Base-by-base conservation (phyloP, 768 basidiomycete genomes). In the Boletus rubroflammeus region DNA sequence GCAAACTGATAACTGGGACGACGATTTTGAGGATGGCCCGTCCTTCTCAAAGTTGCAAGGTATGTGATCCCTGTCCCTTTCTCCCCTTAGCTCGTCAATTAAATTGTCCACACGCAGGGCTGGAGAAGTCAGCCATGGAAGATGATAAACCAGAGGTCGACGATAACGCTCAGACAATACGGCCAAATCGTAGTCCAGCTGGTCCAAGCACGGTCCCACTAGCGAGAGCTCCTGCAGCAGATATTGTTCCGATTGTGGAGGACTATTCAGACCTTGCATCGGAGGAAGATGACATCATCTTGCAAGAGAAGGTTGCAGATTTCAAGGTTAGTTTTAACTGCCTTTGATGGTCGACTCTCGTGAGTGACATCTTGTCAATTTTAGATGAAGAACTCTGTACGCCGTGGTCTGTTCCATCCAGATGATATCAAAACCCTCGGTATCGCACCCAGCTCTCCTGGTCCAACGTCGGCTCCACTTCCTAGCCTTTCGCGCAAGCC, bases 1-100 rank as follows among this genome's bases (percentile, higher is more conserved):
- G 59, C 89, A 91, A 67, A 89, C 86, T 1, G 94, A 97, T 67
- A 96, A 94, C 59, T 99, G 97, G 97, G 97, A 99, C 64, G 92
- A 94, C 59, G 97, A 99, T 66, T 99, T 99, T 60, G 93, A 94
- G 67, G 93, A 92, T 60, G 93, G 88, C 1, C 93, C 94, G 32
- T 93, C 92, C 0, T 82, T 91, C 50, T 83, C 86, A 8, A 96
- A 94, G 70, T 69, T 95, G 29, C 88, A 88, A 75, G 85, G 83
- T 61, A 52, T 36, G 43, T 38, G 28, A 19, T 45, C 2, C 40
- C 25, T 41, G 9, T 31, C 8, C 14, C 9, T 19, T 38, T 46
- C 14, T 45, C 9, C 23, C n/a, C 1, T 29, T 4, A 9, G 35
- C 9, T 31, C 7, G 7, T 54, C 41, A 6, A 21, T n/a, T 47